phyloP scores from a whole-genome alignment of 176 grass and related monocot species.

The Ensete glaucum region DNA sequence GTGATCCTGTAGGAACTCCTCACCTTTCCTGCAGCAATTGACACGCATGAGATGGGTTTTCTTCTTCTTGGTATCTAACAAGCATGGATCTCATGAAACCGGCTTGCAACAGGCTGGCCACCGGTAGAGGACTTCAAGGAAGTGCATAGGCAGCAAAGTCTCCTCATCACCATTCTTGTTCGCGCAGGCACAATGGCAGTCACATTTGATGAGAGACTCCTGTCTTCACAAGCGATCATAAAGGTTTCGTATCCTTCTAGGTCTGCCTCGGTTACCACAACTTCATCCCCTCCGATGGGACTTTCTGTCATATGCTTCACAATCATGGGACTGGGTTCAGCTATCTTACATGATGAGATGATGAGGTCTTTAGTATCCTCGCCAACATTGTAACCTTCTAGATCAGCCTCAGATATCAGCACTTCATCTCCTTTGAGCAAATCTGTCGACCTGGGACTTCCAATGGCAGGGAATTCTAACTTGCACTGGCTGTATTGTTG shows the following conservation, averaged over 20 bases:
- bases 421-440: slow-evolving; percentile 16
- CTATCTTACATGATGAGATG: not conserved
- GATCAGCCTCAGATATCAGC: slow-evolving; percentile 1
- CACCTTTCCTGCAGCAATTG: not conserved
- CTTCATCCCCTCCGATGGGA: slow-evolving; percentile 5
- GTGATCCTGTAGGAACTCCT: not conserved
- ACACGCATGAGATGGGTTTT: not conserved
- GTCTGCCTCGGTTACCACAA: slow-evolving; percentile 72
- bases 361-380: not conserved
- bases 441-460: slow-evolving; percentile 19
- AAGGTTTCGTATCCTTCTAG: slow-evolving; percentile 66
- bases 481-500: slow-evolving; percentile 40
- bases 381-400: not conserved
- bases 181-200: slow-evolving; percentile 33
- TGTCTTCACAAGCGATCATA: slow-evolving; percentile 21
- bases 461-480: slow-evolving; percentile 25
- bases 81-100: slow-evolving; percentile 49
- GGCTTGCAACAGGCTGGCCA: slow-evolving; percentile 36
- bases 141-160: slow-evolving; percentile 61
- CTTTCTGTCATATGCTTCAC: not conserved
- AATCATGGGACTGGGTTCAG: not conserved
- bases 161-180: slow-evolving; percentile 48
- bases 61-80: slow-evolving; percentile 37
- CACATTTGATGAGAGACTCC: slow-evolving; percentile 12
- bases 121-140: slow-evolving; percentile 45